Evolutionary conservation across 768 basidiomycete species (phyloP), one percentile per base, ranked within the genome.

Genomic region (Mycena olivaceomarginata): DNA sequence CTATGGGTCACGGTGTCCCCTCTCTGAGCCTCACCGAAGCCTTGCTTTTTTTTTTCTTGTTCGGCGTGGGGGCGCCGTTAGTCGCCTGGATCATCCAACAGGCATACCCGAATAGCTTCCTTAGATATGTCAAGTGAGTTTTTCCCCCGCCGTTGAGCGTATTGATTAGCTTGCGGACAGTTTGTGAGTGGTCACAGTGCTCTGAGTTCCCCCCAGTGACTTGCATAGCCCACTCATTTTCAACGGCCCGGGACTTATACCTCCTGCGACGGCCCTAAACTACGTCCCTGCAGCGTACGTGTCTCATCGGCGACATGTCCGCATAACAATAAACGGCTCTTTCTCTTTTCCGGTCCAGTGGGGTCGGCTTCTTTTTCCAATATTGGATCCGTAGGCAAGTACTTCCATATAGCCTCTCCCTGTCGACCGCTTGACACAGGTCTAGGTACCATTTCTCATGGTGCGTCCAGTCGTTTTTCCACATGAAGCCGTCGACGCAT

Each of bases 201-300:
- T 22, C 53, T 56, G n/a, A 13, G 6, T 15, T 12, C n/a, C n/a
- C 12, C 12, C 16, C 6, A 11, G 12, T 13, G 16, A 18, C 5
- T 48, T 18, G 48, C 2, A 18, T 85, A 94, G 85, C 81, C 86
- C 86, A 9, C 86, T 88, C 66, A 88, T 88, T 67, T 92, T 95
- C 82, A 90, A 88, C 45, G 96, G 94, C 16, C 90, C 92, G 4
- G 85, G 87, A 25, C 86, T 87, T 70, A 94, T 97, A 39, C 96
- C 96, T 0, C 95, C 96, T 5, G 96, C 95, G 15, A 95, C 93
- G 0, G 94, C 94, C 2, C 88, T 96, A 79, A 97, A 98, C 85
- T 97, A 94, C 80, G 88, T 96, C 4, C 92, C 94, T 1, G 96
- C 94, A 94, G 91, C 90, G 74, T 86, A 70, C 80, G 86, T 84